phyloP scores from a whole-genome alignment of 2,329 filamentous ascomycete genomes.

The Endoconidiophora laricicola region DNA sequence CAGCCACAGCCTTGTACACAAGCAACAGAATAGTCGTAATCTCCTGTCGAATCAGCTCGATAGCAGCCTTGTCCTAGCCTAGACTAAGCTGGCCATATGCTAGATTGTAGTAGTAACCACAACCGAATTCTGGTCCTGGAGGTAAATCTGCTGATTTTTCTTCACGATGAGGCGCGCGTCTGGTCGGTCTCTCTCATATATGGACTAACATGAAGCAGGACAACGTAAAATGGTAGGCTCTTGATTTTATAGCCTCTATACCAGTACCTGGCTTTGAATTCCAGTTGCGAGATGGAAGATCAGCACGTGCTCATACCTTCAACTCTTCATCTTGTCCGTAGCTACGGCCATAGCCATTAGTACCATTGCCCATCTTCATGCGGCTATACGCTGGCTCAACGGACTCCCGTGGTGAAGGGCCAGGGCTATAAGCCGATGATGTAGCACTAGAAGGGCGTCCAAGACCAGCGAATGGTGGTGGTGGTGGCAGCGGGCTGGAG shows the following conservation, averaged over 20 bases:
- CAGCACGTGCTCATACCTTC: constrained; percentile 10
- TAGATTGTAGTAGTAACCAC: constrained; percentile 62
- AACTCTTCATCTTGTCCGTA: constrained; percentile 11
- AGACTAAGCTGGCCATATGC: constrained; percentile 58
- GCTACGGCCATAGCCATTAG: constrained; percentile 8
- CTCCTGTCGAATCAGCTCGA: constrained; percentile 50
- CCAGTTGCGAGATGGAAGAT: no score
- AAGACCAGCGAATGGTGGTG: constrained; percentile 41
- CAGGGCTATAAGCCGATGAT: constrained; percentile 59
- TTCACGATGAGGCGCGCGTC: neutral
- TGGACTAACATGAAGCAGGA: neutral
- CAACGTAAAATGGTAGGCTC: neutral
- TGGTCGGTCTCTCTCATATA: constrained; percentile 14
- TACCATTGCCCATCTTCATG: constrained; percentile 6
- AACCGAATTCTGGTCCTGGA: constrained; percentile 66
- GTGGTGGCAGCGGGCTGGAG: constrained; percentile 25
- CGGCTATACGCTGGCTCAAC: constrained; percentile 20
- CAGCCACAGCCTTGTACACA: constrained; percentile 51
- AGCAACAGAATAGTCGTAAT: constrained; percentile 54
- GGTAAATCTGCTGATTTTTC: constrained; percentile 39
- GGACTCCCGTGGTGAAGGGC: constrained; percentile 50
- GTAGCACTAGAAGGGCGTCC: constrained; percentile 44
- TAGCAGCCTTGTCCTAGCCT: constrained; percentile 45
- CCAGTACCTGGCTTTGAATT: no score
- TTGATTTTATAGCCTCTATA: neutral